These are phyloP conservation scores for Cinnamomum micranthum DNA, from an alignment of 164 flowering plant genomes.

Conservation along the genomic window DNA sequence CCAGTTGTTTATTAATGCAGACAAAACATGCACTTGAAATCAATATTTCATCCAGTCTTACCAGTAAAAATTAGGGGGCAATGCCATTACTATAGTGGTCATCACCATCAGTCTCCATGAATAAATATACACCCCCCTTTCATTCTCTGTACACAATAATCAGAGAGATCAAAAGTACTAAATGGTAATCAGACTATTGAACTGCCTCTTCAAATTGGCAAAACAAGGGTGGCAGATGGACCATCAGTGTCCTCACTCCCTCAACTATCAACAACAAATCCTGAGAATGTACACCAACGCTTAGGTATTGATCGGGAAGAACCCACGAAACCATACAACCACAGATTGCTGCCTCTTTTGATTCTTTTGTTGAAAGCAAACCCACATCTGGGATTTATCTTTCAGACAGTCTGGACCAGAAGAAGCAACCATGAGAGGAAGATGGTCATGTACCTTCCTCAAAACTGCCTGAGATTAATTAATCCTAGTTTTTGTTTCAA, in stretches of 20 bases:
- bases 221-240: background rate
- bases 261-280: slow-evolving; percentile 1
- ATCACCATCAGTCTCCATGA: background rate
- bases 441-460: slow-evolving; percentile 8
- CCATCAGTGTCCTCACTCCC: background rate
- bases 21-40: too few relatives aligned
- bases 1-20: too few relatives aligned
- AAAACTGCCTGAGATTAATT: slow-evolving; percentile 5
- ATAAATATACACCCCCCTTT: background rate
- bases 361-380: background rate
- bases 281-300: slow-evolving; percentile 25
- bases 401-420: slow-evolving; percentile 7
- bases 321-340: slow-evolving; percentile 12
- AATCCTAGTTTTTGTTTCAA: background rate
- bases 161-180: background rate
- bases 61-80: too few relatives aligned
- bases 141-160: background rate
- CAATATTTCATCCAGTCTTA: too few relatives aligned
- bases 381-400: background rate
- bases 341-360: background rate
- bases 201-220: background rate
- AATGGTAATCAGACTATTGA: background rate
- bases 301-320: slow-evolving; percentile 42
- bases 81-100: too few relatives aligned
- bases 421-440: slow-evolving; percentile 11